Base-by-base conservation (phyloP, 352 stramenopile genomes). In the Saprolegnia diclina region DNA sequence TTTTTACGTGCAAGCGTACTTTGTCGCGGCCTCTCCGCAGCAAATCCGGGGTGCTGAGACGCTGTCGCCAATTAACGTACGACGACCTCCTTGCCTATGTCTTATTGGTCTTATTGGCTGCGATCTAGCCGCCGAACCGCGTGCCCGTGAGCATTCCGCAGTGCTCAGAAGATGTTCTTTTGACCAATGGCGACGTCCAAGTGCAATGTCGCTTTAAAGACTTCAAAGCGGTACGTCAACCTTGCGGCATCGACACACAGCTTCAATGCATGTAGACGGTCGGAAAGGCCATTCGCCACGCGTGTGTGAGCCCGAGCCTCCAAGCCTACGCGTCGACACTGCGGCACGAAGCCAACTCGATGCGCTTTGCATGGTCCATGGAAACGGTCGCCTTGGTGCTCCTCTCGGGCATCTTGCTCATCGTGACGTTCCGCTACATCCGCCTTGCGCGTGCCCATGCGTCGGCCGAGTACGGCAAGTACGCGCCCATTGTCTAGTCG, bases 1-100 rank as follows among this genome's bases (percentile, higher is more conserved):
- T 55, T 85, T 82, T 56, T 90, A 81, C 69, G 76, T 92, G 56
- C 84, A 92, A 50, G 65, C 80, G 35, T 92, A 79, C 67, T 92
- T 92, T 50, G 76, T 92, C 38, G 74, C 82, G 0, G 84, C 84
- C 40, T 85, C 82, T 16, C 84, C 84, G 26, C 64, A 82, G 44
- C 84, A 92, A 72, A 92, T 92, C 76, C 82, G 84, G 61, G 69
- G 83, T 35, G 81, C 74, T 24, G 76, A 88, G 29, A 52, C 74
- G n/a, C 76, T 92, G 9, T 79, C 80, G 13, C 67, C 71, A 7
- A 52, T 76, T 37, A 92, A 90, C 52, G 83, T 92, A 73, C 65
- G 76, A 62, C 24, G 45, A 26, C 16, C n/a, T 72, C 29, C 5
- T 32, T 35, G 37, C 18, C 21, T 16, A 4, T 52, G 26, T n/a